phyloP scores from a whole-genome alignment of 345 rosid genomes.

The Turritis glabra region DNA sequence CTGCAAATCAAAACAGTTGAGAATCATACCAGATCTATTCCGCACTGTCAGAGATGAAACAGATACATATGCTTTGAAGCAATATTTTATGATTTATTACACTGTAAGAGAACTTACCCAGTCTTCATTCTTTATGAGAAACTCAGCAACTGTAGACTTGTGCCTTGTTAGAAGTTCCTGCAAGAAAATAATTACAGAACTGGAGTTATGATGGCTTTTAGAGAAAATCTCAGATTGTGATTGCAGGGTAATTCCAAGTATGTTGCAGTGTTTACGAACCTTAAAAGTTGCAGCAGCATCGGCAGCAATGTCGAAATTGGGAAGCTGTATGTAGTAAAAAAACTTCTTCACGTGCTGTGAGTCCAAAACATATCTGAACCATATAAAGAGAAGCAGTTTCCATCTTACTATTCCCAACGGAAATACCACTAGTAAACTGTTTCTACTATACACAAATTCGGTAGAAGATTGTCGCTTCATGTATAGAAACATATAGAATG shows the following conservation, averaged over 20 bases:
- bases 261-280: conserved; percentile 43
- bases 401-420: background rate
- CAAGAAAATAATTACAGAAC: conserved; percentile 22
- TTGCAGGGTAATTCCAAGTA: background rate
- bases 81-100: background rate
- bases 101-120: conserved; percentile 55
- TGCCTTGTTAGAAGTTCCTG: conserved; percentile 97
- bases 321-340: conserved; percentile 83
- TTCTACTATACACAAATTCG: background rate
- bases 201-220: conserved; percentile 8
- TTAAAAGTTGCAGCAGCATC: conserved; percentile 98
- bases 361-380: conserved; percentile 80
- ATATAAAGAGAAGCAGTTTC: background rate
- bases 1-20: conserved; percentile 47
- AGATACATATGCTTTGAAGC: background rate
- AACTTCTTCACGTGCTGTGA: conserved; percentile 76
- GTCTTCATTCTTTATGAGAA: conserved; percentile 80
- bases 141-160: conserved; percentile 93
- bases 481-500: background rate
- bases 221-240: background rate
- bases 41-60: background rate
- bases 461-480: conserved; percentile 1
- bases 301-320: conserved; percentile 93
- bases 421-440: background rate
- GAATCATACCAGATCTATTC: background rate